phyloP scores from a whole-genome alignment of 176 grass and related monocot species.

The Aegilops longissima region DNA sequence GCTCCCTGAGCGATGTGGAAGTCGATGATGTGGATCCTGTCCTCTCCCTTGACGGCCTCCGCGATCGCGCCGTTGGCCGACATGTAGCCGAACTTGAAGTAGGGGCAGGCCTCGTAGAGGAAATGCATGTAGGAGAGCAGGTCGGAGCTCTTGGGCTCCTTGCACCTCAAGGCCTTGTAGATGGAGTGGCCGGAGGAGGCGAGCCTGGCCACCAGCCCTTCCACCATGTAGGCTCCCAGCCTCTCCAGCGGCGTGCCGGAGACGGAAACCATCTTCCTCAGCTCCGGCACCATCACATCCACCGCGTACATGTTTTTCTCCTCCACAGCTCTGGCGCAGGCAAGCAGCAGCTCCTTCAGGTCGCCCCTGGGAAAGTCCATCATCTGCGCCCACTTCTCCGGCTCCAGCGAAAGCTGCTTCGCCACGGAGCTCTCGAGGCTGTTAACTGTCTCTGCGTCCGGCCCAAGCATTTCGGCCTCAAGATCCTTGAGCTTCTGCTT shows the following conservation, averaged over 20 bases:
- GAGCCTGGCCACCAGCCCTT: slow-evolving; percentile 85
- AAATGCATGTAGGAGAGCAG: slow-evolving; percentile 96
- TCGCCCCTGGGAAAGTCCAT: slow-evolving; percentile 57
- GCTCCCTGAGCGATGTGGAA: slow-evolving; percentile 91
- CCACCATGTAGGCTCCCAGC: slow-evolving; percentile 88
- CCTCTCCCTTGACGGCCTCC: slow-evolving; percentile 76
- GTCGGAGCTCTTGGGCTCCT: slow-evolving; percentile 81
- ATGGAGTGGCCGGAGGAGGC: slow-evolving; percentile 81
- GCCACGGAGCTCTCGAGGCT: slow-evolving; percentile 40
- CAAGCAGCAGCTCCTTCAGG: slow-evolving; percentile 71
- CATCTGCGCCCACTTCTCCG: slow-evolving; percentile 47
- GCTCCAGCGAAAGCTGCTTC: slow-evolving; percentile 40
- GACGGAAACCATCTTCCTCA: slow-evolving; percentile 87
- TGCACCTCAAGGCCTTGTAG: slow-evolving; percentile 88
- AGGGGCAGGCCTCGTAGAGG: slow-evolving; percentile 89
- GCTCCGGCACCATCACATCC: slow-evolving; percentile 60
- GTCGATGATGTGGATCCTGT: slow-evolving; percentile 87
- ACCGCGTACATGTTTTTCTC: slow-evolving; percentile 45
- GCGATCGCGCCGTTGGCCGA: slow-evolving; percentile 81
- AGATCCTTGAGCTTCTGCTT: slow-evolving; percentile 75
- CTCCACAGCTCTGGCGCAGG: slow-evolving; percentile 75
- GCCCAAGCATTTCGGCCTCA: slow-evolving; percentile 82
- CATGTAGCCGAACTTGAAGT: slow-evolving; percentile 96
- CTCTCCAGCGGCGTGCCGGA: slow-evolving; percentile 77
- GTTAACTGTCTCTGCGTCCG: slow-evolving; percentile 46